Conservation (phyloP, 768 basidiomycete genomes). For the Russula virescens region DNA sequence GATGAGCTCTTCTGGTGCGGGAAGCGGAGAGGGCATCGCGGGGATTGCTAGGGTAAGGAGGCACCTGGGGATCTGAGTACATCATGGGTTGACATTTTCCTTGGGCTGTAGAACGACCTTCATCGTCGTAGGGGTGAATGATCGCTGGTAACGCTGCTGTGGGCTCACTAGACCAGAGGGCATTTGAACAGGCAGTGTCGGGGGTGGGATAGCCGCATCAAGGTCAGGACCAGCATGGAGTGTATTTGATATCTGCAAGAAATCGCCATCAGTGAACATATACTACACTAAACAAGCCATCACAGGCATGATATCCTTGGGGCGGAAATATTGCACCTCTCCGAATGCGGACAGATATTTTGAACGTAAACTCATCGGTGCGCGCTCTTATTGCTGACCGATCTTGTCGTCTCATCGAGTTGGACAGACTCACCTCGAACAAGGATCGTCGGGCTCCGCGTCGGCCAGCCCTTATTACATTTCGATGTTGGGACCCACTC, state of each 20-base stretch:
- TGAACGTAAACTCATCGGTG: slow-evolving; percentile 16
- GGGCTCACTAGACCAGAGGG: background rate
- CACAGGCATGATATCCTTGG: background rate
- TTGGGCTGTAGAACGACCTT: no score
- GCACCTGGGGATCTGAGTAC: no score
- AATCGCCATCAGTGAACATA: background rate
- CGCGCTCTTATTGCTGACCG: slow-evolving; percentile 7
- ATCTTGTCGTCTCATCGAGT: background rate
- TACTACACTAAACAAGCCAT: background rate
- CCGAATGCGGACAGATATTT: slow-evolving; percentile 2
- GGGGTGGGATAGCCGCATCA: slow-evolving; percentile 6
- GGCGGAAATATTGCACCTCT: slow-evolving; percentile 6
- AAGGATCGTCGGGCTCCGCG: background rate
- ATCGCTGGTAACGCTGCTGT: background rate
- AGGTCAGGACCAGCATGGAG: slow-evolving; percentile 11
- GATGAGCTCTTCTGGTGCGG: no score
- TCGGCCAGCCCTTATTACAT: slow-evolving; percentile 1
- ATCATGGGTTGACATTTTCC: no score
- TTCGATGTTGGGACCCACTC: slow-evolving; percentile 1
- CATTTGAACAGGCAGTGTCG: slow-evolving; percentile 6
- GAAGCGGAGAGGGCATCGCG: no score
- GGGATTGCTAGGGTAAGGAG: no score
- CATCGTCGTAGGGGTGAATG: background rate
- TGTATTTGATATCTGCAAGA: slow-evolving; percentile 10
- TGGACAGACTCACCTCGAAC: background rate